phyloP scores from a whole-genome alignment of 2,329 filamentous ascomycete species.

The Tolypocladium tundrense region DNA sequence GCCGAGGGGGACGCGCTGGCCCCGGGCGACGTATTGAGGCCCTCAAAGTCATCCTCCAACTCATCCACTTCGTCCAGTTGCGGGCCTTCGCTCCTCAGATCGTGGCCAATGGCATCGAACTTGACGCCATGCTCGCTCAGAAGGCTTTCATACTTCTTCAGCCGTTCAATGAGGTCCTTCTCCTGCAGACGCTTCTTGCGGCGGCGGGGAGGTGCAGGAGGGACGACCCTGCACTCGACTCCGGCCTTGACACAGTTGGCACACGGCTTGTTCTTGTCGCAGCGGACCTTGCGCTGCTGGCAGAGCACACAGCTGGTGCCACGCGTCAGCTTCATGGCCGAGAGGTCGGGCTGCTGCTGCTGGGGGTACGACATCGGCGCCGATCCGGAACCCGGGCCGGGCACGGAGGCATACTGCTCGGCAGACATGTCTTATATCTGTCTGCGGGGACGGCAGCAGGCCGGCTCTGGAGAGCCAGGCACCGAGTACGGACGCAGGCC shows the following conservation, averaged over 20 bases:
- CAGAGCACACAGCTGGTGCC: constrained; percentile 61
- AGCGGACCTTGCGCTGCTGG: constrained; percentile 67
- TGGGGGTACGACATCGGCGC: constrained; percentile 9
- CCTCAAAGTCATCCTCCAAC: constrained; percentile 44
- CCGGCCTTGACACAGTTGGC: constrained; percentile 55
- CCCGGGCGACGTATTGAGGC: constrained; percentile 41
- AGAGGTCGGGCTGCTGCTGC: constrained; percentile 23
- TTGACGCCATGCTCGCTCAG: constrained; percentile 54
- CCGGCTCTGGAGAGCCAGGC: not conserved
- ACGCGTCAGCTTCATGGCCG: constrained; percentile 43
- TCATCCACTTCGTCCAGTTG: constrained; percentile 42
- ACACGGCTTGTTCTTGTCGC: constrained; percentile 63
- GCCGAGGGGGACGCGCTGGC: constrained; percentile 25
- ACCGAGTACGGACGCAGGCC: not conserved
- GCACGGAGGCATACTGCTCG: not conserved
- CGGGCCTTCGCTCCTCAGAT: constrained; percentile 20
- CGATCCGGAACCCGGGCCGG: constrained; percentile 4
- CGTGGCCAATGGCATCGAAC: constrained; percentile 57
- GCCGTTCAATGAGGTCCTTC: constrained; percentile 57
- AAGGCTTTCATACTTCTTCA: constrained; percentile 57
- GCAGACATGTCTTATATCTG: constrained; percentile 3
- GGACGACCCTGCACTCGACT: constrained; percentile 50
- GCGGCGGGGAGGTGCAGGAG: constrained; percentile 45
- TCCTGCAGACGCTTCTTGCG: constrained; percentile 58
- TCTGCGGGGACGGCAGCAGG: not conserved